phyloP scores from a whole-genome alignment of 2,329 filamentous ascomycete species.

The Alternaria brassicicola region DNA sequence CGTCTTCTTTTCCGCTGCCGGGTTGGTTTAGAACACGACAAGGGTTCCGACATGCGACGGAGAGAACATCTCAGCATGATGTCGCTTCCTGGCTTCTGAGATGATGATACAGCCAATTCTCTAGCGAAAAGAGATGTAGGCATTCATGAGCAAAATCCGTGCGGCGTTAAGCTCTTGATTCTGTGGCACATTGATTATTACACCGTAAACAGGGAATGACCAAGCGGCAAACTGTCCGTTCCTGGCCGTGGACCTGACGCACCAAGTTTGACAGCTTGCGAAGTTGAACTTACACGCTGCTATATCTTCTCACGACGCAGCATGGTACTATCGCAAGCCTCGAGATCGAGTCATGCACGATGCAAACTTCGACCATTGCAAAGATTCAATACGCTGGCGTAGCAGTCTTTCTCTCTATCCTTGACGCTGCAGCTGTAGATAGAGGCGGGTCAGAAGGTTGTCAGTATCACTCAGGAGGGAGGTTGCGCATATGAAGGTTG shows the following conservation, averaged over 20 bases:
- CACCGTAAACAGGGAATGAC: neutral
- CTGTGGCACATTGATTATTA: neutral
- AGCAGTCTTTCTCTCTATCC: neutral
- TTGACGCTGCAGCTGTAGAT: neutral
- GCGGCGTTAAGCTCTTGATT: neutral
- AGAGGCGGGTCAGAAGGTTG: neutral
- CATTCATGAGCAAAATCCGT: too few relatives aligned
- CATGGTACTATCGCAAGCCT: neutral
- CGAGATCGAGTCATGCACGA: neutral
- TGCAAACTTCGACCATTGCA: neutral
- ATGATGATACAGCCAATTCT: neutral
- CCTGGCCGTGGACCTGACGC: neutral
- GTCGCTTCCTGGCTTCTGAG: neutral
- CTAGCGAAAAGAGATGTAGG: neutral
- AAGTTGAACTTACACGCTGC: neutral
- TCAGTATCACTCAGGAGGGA: neutral
- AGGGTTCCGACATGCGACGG: neutral
- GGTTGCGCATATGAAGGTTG: conserved; percentile 4
- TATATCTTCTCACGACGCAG: neutral
- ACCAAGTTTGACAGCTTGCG: neutral
- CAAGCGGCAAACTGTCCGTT: neutral
- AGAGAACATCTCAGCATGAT: neutral
- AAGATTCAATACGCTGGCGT: neutral
- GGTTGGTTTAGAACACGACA: neutral
- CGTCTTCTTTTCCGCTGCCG: neutral